Percentiles rank a stretch among this genome's conserved stretches.
Evolutionary conservation across 495 filamentous ascomycete species (phyloP).

Genomic region (Platismatia glauca): DNA sequence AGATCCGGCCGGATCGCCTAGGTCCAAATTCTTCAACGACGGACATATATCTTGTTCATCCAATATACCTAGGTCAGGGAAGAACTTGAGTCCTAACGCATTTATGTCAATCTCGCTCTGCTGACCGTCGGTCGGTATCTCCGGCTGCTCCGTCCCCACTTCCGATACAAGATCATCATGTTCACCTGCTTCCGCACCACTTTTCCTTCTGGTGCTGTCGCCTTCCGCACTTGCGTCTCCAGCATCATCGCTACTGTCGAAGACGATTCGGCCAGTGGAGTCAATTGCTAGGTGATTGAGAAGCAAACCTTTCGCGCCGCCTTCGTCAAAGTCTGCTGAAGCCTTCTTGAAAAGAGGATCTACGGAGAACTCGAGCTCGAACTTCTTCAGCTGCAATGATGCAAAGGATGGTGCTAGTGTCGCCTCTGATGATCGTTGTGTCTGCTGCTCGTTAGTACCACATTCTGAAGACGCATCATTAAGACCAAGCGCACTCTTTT

Average conservation of each 20-base stretch:
- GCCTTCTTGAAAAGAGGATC: slow-evolving; percentile 98
- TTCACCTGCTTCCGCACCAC: slow-evolving; percentile 22
- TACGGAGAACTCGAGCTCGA: slow-evolving; percentile 93
- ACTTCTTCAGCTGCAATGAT: slow-evolving; percentile 86
- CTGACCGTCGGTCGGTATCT: slow-evolving; percentile 41
- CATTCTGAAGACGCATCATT: neutral
- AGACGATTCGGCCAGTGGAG: slow-evolving; percentile 82
- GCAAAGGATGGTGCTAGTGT: slow-evolving; percentile 84
- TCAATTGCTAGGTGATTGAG: slow-evolving; percentile 95
- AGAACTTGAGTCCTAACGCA: slow-evolving; percentile 67
- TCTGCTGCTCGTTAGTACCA: slow-evolving; percentile 29
- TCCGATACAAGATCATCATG: slow-evolving; percentile 33
- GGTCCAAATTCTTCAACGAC: slow-evolving; percentile 82
- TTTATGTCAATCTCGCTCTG: slow-evolving; percentile 68
- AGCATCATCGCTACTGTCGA: slow-evolving; percentile 92
- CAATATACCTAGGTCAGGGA: slow-evolving; percentile 68
- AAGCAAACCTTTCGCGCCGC: slow-evolving; percentile 89
- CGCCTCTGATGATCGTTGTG: slow-evolving; percentile 78
- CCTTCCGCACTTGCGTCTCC: slow-evolving; percentile 48
- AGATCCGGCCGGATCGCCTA: slow-evolving; percentile 75
- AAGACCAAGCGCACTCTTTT: slow-evolving; percentile 47
- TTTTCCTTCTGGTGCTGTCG: slow-evolving; percentile 44
- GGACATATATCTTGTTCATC: slow-evolving; percentile 90
- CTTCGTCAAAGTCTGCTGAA: slow-evolving; percentile 96
- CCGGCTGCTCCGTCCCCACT: slow-evolving; percentile 31